phyloP scores from a whole-genome alignment of 352 stramenopile genomes.

The Phytophthora citricola region DNA sequence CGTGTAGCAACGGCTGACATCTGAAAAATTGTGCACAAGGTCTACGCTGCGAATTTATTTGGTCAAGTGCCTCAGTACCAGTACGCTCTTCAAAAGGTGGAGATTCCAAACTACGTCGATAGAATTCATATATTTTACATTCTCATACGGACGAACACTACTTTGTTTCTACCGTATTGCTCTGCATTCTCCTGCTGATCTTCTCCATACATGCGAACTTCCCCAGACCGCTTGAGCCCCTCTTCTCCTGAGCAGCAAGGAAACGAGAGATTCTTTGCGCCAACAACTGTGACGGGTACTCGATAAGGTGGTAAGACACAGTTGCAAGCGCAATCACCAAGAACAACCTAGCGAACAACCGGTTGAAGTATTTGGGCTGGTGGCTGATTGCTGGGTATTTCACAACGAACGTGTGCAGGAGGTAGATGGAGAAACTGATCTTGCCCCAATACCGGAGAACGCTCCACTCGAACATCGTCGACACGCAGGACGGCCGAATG shows the following conservation, averaged over 20 bases:
- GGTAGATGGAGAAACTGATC: slow-evolving; percentile 56
- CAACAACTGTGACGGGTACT: slow-evolving; percentile 53
- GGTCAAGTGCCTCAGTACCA: too few relatives aligned
- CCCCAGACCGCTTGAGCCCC: slow-evolving; percentile 4
- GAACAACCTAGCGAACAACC: slow-evolving; percentile 41
- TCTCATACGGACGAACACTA: slow-evolving; percentile 4
- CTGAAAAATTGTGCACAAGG: too few relatives aligned
- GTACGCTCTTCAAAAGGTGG: too few relatives aligned
- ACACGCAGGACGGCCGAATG: slow-evolving; percentile 40
- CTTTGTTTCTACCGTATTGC: slow-evolving; percentile 1
- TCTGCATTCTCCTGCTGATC: slow-evolving; percentile 18
- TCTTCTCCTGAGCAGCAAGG: slow-evolving; percentile 27
- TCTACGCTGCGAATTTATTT: too few relatives aligned
- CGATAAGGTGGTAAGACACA: slow-evolving; percentile 40
- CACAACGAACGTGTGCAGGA: slow-evolving; percentile 51
- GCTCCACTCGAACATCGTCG: slow-evolving; percentile 47
- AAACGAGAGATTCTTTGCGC: slow-evolving; percentile 37
- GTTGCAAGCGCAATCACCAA: slow-evolving; percentile 39
- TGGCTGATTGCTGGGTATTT: slow-evolving; percentile 19
- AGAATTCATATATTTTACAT: slow-evolving; percentile 11
- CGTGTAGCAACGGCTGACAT: too few relatives aligned
- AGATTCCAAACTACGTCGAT: too few relatives aligned
- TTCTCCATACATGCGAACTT: slow-evolving; percentile 25
- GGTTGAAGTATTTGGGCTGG: slow-evolving; percentile 44
- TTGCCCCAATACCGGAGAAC: slow-evolving; percentile 46